These are phyloP conservation scores for Asterophora parasitica DNA, from an alignment of 768 basidiomycete genomes.

Conservation along the genomic window DNA sequence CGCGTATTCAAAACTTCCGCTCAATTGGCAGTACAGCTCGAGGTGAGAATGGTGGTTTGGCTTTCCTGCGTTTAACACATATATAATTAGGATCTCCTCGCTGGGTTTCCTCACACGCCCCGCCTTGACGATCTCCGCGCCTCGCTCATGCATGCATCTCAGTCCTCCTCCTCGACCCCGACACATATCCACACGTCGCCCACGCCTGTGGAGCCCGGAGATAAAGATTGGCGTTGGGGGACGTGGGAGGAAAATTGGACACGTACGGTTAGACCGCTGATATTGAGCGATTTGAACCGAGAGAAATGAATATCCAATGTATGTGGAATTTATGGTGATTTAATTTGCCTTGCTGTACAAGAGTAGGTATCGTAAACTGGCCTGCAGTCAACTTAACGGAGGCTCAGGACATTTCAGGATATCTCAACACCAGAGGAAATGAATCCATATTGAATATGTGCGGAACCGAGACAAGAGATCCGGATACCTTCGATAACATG, in stretches of 20 bases:
- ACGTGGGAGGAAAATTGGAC: slow-evolving; percentile 90
- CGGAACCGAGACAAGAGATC: too few relatives aligned
- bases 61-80: slow-evolving; percentile 2
- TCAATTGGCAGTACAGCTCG: slow-evolving; percentile 69
- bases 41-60: slow-evolving; percentile 37
- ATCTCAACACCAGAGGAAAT: too few relatives aligned
- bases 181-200: slow-evolving; percentile 19
- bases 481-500: not conserved
- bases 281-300: slow-evolving; percentile 23
- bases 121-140: slow-evolving; percentile 47
- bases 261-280: slow-evolving; percentile 55
- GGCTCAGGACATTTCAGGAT: too few relatives aligned
- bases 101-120: slow-evolving; percentile 53
- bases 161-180: slow-evolving; percentile 20
- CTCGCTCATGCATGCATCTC: slow-evolving; percentile 37
- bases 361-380: too few relatives aligned
- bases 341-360: too few relatives aligned
- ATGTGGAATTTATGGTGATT: too few relatives aligned
- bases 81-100: slow-evolving; percentile 44
- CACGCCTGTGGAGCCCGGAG: slow-evolving; percentile 16
- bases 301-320: not conserved
- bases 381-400: too few relatives aligned
- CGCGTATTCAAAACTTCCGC: slow-evolving; percentile 63
- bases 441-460: too few relatives aligned
- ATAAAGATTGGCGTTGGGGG: slow-evolving; percentile 51